Percentiles rank a stretch among this genome's conserved stretches.
Evolutionary conservation across 805 yeast species (phyloP).

Genomic region (Kluyveromyces aestuarii): DNA sequence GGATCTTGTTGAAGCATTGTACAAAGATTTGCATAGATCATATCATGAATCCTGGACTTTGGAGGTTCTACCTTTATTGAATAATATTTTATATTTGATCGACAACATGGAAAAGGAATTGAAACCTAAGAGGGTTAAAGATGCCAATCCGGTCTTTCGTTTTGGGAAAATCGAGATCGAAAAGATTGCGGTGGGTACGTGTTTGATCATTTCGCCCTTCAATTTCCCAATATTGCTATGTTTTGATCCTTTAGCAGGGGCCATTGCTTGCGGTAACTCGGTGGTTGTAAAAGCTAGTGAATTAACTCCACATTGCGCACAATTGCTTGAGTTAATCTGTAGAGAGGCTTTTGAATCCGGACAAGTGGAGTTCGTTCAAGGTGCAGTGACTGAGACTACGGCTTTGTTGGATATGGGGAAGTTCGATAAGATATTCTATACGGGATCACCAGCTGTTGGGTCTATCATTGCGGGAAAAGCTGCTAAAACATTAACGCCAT

Average conservation of each 20-base stretch:
- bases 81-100: conserved; percentile 54
- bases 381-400: conserved; percentile 58
- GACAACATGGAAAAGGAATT: conserved; percentile 52
- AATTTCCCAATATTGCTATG: conserved; percentile 47
- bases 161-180: conserved; percentile 34
- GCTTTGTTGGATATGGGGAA: conserved; percentile 45
- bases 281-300: conserved; percentile 76
- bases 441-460: conserved; percentile 77
- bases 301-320: conserved; percentile 51
- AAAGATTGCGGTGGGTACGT: conserved; percentile 49
- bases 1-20: conserved; percentile 46
- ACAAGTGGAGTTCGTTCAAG: conserved; percentile 58
- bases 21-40: conserved; percentile 59
- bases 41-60: conserved; percentile 49
- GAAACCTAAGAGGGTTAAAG: conserved; percentile 36
- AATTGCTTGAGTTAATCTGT: conserved; percentile 47
- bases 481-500: conserved; percentile 77
- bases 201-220: conserved; percentile 46
- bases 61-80: conserved; percentile 44
- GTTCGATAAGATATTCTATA: conserved; percentile 77
- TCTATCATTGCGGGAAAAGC: conserved; percentile 70
- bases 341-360: conserved; percentile 44
- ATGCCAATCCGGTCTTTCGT: conserved; percentile 19
- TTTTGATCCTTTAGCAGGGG: conserved; percentile 61
- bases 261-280: conserved; percentile 78